phyloP scores from a whole-genome alignment of 116 monocot genomes.

The Papilionanthe hybrid region DNA sequence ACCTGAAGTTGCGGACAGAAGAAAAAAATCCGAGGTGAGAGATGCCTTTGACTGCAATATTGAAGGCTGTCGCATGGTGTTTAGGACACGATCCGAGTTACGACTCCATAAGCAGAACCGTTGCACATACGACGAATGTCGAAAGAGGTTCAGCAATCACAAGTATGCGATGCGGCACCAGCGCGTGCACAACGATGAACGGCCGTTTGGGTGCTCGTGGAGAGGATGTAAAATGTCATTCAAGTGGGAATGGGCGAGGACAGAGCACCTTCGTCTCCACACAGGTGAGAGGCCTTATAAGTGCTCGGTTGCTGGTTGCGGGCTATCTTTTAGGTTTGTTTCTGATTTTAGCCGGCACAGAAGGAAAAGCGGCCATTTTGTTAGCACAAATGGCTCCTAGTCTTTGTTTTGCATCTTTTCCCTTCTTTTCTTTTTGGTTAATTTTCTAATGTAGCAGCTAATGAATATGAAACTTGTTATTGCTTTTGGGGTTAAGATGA shows the following conservation, averaged over 20 bases:
- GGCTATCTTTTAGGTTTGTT: conserved; percentile 55
- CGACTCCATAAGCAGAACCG: conserved; percentile 40
- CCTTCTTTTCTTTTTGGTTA: neutral
- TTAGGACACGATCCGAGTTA: conserved; percentile 36
- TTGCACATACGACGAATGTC: conserved; percentile 46
- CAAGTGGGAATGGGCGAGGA: conserved; percentile 80
- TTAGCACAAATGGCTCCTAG: neutral
- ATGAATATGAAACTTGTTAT: neutral
- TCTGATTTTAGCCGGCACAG: conserved; percentile 65
- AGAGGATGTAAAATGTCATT: conserved; percentile 53
- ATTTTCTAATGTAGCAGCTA: neutral
- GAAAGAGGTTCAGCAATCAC: conserved; percentile 47
- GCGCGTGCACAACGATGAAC: conserved; percentile 40
- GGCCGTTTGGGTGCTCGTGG: conserved; percentile 56
- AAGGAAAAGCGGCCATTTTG: conserved; percentile 63
- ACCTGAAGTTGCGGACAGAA: too few species aligned
- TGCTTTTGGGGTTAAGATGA: conserved; percentile 7
- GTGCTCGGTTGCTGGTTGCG: conserved; percentile 53
- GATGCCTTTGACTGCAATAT: conserved; percentile 34
- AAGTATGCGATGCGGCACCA: conserved; percentile 38
- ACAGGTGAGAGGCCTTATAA: conserved; percentile 55
- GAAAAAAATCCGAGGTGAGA: conserved; percentile 6
- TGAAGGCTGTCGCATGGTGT: conserved; percentile 46
- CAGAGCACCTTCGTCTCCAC: conserved; percentile 65
- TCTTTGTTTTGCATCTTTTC: neutral